A percentile compares a stretch with the other conserved stretches of the same genome.
Evolutionary conservation across 352 stramenopile species (phyloP).

Genomic region (Phytophthora sp.): DNA sequence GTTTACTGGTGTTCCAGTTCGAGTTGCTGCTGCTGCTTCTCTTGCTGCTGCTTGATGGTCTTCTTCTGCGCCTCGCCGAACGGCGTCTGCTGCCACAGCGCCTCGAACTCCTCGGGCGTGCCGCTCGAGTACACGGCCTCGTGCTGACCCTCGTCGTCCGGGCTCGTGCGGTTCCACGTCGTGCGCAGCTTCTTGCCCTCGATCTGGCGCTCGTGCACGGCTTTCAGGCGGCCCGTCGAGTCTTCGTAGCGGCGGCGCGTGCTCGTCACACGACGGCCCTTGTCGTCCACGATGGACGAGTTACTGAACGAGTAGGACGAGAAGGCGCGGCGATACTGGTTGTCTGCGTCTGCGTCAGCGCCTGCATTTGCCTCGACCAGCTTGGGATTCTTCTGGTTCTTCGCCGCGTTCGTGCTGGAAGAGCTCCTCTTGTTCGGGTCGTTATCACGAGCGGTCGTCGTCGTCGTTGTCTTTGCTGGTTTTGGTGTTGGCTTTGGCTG

Average conservation of each 20-base stretch:
- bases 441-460: neutral
- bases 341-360: neutral
- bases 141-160: constrained; percentile 40
- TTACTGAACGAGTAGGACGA: constrained; percentile 48
- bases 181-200: constrained; percentile 36
- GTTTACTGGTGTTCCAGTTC: constrained; percentile 17
- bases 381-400: neutral
- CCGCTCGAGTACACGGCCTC: constrained; percentile 34
- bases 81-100: constrained; percentile 45
- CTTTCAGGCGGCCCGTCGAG: constrained; percentile 50
- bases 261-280: constrained; percentile 37
- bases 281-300: constrained; percentile 44
- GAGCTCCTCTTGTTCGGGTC: neutral
- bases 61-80: constrained; percentile 49
- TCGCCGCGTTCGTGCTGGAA: neutral
- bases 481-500: neutral
- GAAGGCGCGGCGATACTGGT: constrained; percentile 17
- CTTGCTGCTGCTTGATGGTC: constrained; percentile 30
- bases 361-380: too few relatives aligned
- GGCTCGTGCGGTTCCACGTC: constrained; percentile 36
- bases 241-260: constrained; percentile 52
- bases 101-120: constrained; percentile 52
- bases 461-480: too few relatives aligned
- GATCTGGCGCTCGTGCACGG: constrained; percentile 46
- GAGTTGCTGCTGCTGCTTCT: constrained; percentile 36